Evolutionary conservation across 2,329 filamentous ascomycete genomes (phyloP), one percentile per base, ranked within the genome.

Genomic region (Parascedosporium putredinis): DNA sequence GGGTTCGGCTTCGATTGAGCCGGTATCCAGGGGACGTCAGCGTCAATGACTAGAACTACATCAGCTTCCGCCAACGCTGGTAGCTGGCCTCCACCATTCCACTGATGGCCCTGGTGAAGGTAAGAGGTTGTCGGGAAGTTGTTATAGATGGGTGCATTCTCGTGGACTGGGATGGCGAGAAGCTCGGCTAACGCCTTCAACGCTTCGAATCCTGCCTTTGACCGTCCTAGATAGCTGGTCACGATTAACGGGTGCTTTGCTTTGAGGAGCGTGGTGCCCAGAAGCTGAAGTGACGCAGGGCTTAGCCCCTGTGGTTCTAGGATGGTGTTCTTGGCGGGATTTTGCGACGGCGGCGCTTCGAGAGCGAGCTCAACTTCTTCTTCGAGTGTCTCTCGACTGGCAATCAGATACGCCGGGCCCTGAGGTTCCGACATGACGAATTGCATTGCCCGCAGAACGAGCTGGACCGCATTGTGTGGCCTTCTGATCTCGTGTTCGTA

Each of bases 11-110:
- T 73, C 64, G 75, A 81, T 58, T 77, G 76, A 0, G 79, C 82
- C 22, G 76, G 75, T 45, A 85, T 81, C 79, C 79, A 85, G 0
- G 81, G 81, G 1, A 84, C 79, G 58, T 85, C 81, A 52, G 79
- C 81, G 59, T 84, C 81, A 18, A 83, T 64, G 9, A 84, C 76
- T 8, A 85, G 58, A 45, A 85, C 83, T 34, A 84, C 69, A 58
- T 84, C 81, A 1, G 81, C 80, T 1, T 74, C 74, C 52, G 68
- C 72, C 59, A 84, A 78, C 34, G 67, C 50, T 3, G 50, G 43
- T 5, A 53, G 48, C 51, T 55, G 55, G 3, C 54, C 54, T 7
- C 55, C 53, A 16, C 53, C 53, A 45, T 55, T 56, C 53, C 54
- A 57, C 12, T 53, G 50, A 42, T 55, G 53, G 16, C 55, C 52